Evolutionary conservation across 2,329 filamentous ascomycete species (phyloP), one percentile per base, ranked within the genome.

Genomic region (Talaromyces islandicus): DNA sequence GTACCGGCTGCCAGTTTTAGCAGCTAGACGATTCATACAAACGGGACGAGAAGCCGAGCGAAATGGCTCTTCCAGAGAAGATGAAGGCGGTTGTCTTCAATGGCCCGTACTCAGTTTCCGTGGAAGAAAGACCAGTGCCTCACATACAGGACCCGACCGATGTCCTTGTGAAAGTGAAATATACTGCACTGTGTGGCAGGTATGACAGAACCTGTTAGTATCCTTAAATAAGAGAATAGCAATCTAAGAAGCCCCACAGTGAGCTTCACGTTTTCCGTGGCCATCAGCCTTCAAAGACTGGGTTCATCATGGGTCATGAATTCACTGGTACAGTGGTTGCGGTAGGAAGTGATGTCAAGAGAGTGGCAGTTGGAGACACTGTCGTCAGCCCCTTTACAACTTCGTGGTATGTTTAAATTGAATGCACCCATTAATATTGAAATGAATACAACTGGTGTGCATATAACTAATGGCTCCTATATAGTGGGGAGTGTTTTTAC

Each of bases 11-110:
- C 27, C 19, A 7, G 17, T 27, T n/a, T 52, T n/a, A 29, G 19
- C 27, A 52, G 10, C 10, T 12, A 25, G 48, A 52, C 11, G 30
- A 19, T n/a, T n/a, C 21, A 29, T 52, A 52, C 48, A 7, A 29
- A 25, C 48, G 24, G 27, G 30, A 17, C 25, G 19, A 52, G 25
- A 52, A 29, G 11, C 48, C 48, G 25, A 4, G 4, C 43, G 35
- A 54, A 2, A 60, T 60, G 59, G 30, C 41, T 32, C 51, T 52
- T 7, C 59, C 59, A 17, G 51, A 58, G n/a, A 50, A 19, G 14
- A 96, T 97, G 92, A 89, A 90, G 74, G 91, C 91, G 30, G 90
- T 97, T 30, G 84, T 96, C 58, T 95, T 96, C 77, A 88, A 93
- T 63, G 91, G 88, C 2, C 88, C 89, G 4, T 81, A 84, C 68